Conservation (phyloP, 495 filamentous ascomycete species). For the Sabuloglossum arenarium region DNA sequence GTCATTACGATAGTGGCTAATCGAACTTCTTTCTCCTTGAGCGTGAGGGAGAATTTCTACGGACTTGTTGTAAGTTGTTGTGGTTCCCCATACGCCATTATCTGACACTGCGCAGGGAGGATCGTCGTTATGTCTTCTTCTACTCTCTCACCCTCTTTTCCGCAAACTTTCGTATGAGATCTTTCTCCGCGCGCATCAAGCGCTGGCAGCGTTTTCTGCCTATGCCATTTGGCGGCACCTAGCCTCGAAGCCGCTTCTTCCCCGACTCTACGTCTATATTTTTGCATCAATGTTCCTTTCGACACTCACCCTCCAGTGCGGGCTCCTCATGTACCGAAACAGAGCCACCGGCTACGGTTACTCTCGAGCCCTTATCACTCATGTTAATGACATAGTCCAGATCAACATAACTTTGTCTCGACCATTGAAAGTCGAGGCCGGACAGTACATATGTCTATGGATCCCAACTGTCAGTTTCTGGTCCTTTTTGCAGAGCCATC, state of each 20-base stretch:
- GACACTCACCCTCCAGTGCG: conserved; percentile 7
- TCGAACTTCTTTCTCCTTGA: conserved; percentile 1
- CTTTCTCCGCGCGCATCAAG: conserved; percentile 14
- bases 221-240: conserved; percentile 13
- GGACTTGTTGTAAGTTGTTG: conserved; percentile 7
- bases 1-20: conserved; percentile 5
- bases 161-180: conserved; percentile 10
- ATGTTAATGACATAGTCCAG: conserved; percentile 9
- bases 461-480: conserved; percentile 10
- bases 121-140: conserved; percentile 4
- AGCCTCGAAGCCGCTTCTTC: conserved; percentile 4
- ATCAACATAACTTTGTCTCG: conserved; percentile 7
- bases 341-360: conserved; percentile 6
- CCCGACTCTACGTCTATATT: conserved; percentile 10
- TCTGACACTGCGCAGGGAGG: background rate
- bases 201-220: conserved; percentile 8
- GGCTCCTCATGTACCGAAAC: conserved; percentile 9
- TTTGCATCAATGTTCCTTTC: conserved; percentile 6
- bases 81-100: background rate
- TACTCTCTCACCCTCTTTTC: conserved; percentile 10
- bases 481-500: conserved; percentile 8
- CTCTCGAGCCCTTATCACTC: conserved; percentile 8
- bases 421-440: conserved; percentile 10
- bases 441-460: conserved; percentile 14
- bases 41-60: conserved; percentile 7